These are phyloP conservation scores for Artemisia argyi DNA, from an alignment of 129 eudicot species.

Conservation along the genomic window DNA sequence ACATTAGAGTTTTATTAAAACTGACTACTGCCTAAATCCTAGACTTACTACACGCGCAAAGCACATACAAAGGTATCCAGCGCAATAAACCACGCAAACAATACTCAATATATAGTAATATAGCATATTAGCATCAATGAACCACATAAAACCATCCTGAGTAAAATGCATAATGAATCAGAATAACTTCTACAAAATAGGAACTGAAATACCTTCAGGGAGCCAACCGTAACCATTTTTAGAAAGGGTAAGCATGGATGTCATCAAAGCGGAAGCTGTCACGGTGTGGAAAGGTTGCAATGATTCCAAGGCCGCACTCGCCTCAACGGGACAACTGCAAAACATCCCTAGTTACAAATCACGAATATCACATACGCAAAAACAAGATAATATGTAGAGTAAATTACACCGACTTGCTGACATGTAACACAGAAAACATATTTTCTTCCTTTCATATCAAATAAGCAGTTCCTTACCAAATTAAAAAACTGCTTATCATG, in stretches of 20 bases:
- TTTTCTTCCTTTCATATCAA: too few species aligned
- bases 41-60: constrained; percentile 1
- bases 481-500: too few species aligned
- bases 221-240: constrained; percentile 69
- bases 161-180: neutral
- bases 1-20: neutral
- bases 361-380: neutral
- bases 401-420: too few species aligned
- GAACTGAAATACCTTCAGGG: constrained; percentile 55
- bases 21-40: neutral
- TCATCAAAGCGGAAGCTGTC: constrained; percentile 96
- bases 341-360: constrained; percentile 1
- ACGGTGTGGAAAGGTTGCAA: constrained; percentile 88
- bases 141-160: neutral
- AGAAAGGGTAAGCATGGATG: constrained; percentile 84
- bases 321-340: constrained; percentile 66
- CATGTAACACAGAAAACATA: too few species aligned
- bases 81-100: constrained; percentile 2
- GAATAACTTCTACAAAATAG: neutral
- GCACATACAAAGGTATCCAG: neutral
- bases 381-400: neutral
- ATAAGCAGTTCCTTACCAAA: too few species aligned
- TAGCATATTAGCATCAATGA: neutral
- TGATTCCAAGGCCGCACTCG: constrained; percentile 77
- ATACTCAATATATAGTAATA: neutral